These are phyloP conservation scores for Datisca glomerata DNA, from an alignment of 306 rosid genomes.

Conservation along the genomic window DNA sequence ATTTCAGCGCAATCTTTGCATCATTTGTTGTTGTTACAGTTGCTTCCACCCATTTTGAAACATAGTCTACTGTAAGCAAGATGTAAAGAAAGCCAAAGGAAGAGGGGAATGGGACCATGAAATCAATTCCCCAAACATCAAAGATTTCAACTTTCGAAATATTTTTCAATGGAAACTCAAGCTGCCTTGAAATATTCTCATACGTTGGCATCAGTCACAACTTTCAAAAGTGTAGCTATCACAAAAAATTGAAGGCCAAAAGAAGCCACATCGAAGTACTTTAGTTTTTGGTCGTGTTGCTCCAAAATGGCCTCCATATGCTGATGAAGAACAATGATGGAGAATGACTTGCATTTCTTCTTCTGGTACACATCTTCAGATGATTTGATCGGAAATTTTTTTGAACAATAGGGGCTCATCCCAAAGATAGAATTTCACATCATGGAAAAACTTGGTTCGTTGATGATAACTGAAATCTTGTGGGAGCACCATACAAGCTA, in stretches of 20 bases:
- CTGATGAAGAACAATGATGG: neutral
- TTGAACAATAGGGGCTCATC: neutral
- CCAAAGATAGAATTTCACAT: neutral
- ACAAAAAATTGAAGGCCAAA: neutral
- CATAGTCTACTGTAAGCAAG: too few species aligned
- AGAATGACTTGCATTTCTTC: neutral
- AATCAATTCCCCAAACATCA: neutral
- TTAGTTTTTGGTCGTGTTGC: neutral
- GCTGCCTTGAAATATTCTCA: neutral
- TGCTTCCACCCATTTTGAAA: too few species aligned
- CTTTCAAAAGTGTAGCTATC: neutral
- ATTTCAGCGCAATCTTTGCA: neutral
- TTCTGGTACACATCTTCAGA: neutral
- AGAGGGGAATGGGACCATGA: neutral
- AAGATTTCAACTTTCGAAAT: neutral
- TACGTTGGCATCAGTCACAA: neutral
- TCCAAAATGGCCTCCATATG: constrained; percentile 1
- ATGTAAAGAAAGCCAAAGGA: too few species aligned
- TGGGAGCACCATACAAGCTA: neutral
- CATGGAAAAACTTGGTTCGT: neutral
- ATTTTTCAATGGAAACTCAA: neutral
- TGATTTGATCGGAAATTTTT: neutral
- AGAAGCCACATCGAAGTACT: neutral
- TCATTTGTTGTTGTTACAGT: too few species aligned
- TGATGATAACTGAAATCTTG: neutral